Evolutionary conservation across 1,284 basidiomycete genomes (phyloP).

Genomic region (Dichomitus squalens): DNA sequence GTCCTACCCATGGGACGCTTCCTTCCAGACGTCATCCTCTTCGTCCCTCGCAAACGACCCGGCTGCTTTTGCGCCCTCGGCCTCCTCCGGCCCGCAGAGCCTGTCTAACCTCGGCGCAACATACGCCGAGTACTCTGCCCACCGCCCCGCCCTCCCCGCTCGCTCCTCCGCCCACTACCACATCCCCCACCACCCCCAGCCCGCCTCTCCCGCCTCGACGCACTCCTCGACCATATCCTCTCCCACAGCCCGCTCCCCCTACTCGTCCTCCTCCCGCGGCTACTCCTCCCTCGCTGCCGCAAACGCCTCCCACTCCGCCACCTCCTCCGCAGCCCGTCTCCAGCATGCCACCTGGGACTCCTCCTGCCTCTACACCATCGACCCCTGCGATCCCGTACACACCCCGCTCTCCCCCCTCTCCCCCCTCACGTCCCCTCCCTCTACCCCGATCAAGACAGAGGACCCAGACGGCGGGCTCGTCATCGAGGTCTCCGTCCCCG

Average conservation of each 20-base stretch:
- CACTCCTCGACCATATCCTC: constrained; percentile 7
- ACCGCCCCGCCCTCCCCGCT: constrained; percentile 1
- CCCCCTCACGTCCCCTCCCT: background rate
- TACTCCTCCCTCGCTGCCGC: constrained; percentile 21
- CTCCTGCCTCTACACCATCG: background rate
- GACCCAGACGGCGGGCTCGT: constrained; percentile 31
- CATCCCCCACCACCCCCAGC: constrained; percentile 9
- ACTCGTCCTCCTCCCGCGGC: constrained; percentile 12
- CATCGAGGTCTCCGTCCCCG: constrained; percentile 32
- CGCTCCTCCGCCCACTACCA: constrained; percentile 1
- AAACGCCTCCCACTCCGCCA: background rate
- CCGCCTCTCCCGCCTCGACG: constrained; percentile 6
- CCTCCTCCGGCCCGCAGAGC: constrained; percentile 12
- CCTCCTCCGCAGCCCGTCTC: constrained; percentile 1
- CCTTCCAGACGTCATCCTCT: constrained; percentile 12
- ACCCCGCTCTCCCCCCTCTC: background rate
- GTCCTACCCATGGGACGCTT: constrained; percentile 18
- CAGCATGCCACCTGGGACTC: constrained; percentile 3
- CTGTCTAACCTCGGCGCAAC: constrained; percentile 1
- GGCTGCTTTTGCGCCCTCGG: constrained; percentile 9
- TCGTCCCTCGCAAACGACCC: constrained; percentile 11
- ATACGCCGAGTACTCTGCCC: constrained; percentile 6
- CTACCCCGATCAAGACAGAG: constrained; percentile 23
- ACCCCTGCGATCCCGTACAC: constrained; percentile 5
- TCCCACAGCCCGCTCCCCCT: constrained; percentile 7